Evolutionary conservation across 371 early-diverging fungal species (phyloP).

Genomic region (Syncephalastrum racemosum): DNA sequence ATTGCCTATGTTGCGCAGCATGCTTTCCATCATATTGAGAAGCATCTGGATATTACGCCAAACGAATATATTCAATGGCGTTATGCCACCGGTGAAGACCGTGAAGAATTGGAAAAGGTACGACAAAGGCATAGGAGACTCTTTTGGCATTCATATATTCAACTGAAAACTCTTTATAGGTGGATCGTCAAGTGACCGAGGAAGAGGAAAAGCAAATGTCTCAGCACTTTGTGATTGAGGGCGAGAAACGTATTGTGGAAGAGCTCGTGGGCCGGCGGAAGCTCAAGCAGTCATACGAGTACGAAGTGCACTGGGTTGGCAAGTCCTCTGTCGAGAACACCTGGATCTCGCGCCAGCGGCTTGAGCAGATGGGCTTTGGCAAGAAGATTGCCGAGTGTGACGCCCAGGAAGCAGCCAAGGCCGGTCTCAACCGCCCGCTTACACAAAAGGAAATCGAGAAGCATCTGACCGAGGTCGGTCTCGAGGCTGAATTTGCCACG

Average conservation of each 20-base stretch:
- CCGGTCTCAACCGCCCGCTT: slow-evolving; percentile 60
- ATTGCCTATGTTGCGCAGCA: slow-evolving; percentile 80
- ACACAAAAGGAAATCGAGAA: slow-evolving; percentile 65
- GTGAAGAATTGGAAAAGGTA: slow-evolving; percentile 61
- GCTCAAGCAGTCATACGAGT: slow-evolving; percentile 65
- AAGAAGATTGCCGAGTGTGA: slow-evolving; percentile 65
- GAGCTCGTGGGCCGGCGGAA: slow-evolving; percentile 62
- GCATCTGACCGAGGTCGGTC: slow-evolving; percentile 66
- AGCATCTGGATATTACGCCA: slow-evolving; percentile 64
- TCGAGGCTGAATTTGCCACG: slow-evolving; percentile 70
- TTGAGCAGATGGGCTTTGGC: slow-evolving; percentile 65
- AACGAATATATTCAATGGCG: slow-evolving; percentile 72
- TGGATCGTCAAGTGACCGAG: slow-evolving; percentile 55
- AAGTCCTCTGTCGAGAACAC: slow-evolving; percentile 57
- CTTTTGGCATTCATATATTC: too few species aligned
- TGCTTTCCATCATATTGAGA: slow-evolving; percentile 74
- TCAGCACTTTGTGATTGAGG: slow-evolving; percentile 59
- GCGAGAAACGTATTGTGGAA: slow-evolving; percentile 61
- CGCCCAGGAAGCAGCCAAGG: slow-evolving; percentile 61
- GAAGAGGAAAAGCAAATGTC: slow-evolving; percentile 65
- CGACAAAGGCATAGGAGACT: too few species aligned
- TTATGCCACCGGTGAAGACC: slow-evolving; percentile 65
- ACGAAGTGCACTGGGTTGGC: slow-evolving; percentile 62
- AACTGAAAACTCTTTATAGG: too few species aligned
- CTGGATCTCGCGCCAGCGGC: slow-evolving; percentile 70